These are phyloP conservation scores for Astragalus membranaceus DNA, from an alignment of 306 rosid species.

Conservation along the genomic window DNA sequence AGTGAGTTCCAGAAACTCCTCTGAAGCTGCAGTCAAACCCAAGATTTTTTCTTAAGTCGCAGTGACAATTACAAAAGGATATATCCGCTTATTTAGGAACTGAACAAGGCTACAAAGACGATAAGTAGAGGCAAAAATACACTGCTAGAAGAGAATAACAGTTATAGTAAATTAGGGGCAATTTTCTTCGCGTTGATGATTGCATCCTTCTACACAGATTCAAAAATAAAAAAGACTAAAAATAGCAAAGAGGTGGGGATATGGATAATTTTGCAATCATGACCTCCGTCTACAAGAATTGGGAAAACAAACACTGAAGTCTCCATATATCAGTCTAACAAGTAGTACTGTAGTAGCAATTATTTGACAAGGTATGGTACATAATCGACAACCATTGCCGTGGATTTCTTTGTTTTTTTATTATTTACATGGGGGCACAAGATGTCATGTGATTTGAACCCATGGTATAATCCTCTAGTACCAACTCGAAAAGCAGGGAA, in stretches of 20 bases:
- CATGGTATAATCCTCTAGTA: neutral
- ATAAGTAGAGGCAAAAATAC: neutral
- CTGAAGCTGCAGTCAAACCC: constrained; percentile 74
- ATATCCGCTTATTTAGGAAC: neutral
- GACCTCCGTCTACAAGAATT: neutral
- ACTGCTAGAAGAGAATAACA: neutral
- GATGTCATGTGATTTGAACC: neutral
- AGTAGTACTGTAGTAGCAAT: too few species aligned
- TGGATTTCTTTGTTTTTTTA: neutral
- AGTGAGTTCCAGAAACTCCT: constrained; percentile 88
- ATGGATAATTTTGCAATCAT: neutral
- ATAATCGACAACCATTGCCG: neutral
- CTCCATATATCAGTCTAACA: too few species aligned
- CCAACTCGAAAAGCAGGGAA: constrained; percentile 4
- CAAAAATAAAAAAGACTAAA: constrained; percentile 3
- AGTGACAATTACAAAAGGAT: neutral
- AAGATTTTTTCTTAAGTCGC: constrained; percentile 6
- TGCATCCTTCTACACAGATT: constrained; percentile 16
- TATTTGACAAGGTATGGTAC: too few species aligned
- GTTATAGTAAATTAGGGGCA: neutral
- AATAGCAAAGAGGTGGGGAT: neutral
- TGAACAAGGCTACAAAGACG: neutral
- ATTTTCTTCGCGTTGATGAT: constrained; percentile 1
- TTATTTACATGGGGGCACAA: neutral
- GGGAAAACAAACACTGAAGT: too few species aligned